Evolutionary conservation across 2,329 filamentous ascomycete genomes (phyloP), one percentile per base, ranked within the genome.

Genomic region (Phyllosticta citriasiana): DNA sequence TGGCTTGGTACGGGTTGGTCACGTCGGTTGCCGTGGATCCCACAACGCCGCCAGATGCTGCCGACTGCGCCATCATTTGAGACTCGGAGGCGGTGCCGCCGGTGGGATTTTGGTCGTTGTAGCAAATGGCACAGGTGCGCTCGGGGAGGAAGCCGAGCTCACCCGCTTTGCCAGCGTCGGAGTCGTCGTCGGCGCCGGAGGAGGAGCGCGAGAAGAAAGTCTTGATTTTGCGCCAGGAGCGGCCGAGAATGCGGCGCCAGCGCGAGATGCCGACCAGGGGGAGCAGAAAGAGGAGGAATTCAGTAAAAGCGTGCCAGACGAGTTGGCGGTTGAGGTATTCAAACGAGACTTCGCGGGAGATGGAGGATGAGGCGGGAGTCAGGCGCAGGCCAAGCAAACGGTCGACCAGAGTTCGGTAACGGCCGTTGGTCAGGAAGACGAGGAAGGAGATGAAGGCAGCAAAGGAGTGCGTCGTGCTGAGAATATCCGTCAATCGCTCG

Each of bases 251-350:
- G 66, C 92, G 83, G 62, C 91, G 84, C 94, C 94, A 99, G 66
- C 91, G 84, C 69, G 89, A 88, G 67, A 99, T 93, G 57, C 94
- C 94, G 52, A 99, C 89, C n/a, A 99, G 82, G 0, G 94, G 94
- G n/a, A 99, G 81, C 19, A 97, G 83, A 73, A 97, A 99, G 33
- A 99, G 83, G n/a, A 99, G 80, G 68, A 99, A 99, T 73, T 99
- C 94, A 26, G 94, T 99, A 69, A 99, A 96, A n/a, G 94, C 94
- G 75, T 99, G 94, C 94, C 94, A 99, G 47, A 99, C 94, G 10
- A 99, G 84, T 76, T 99, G 94, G 55, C 94, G 87, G 73, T 99
- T 99, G 57, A 97, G 84, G 70, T 97, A 97, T 76, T 99, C 94
- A 71, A 99, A 97, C 1, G 90, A 96, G 26, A 99, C 92, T 74